Base-by-base conservation (phyloP, 2,329 filamentous ascomycete species). In the Paraconiothyrium brasiliense region DNA sequence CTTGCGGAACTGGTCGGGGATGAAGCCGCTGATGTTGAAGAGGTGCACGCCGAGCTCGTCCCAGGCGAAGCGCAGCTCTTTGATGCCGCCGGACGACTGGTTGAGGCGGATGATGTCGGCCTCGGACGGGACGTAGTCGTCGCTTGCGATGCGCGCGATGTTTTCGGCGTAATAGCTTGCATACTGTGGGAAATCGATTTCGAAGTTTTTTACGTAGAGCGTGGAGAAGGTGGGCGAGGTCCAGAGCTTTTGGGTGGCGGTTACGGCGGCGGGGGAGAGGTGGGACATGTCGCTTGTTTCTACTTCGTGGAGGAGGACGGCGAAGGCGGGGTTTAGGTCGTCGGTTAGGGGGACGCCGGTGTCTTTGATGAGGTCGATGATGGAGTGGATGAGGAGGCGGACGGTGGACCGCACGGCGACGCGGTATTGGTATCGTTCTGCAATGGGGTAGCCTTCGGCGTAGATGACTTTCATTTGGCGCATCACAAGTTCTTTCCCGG, bases 121-220 rank as follows among this genome's bases (percentile, higher is more conserved):
- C 52, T 77, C 74, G 20, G 62, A 67, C 16, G 76, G 76, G 11
- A 78, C 48, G 56, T 75, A 78, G 55, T 76, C 71, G 27, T 58
- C 30, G 6, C 52, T 55, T 1, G 73, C 69, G 43, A 78, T 75
- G 24, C 76, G 65, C 8, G 62, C 34, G 2, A 72, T 62, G 54
- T 75, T 71, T 43, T 74, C 69, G 1, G 66, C 75, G 54, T 72
- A 78, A 58, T 78, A 78, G 1, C 73, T 61, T 3, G 76, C 67
- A 41, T 76, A 76, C 51, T 75, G 76, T 1, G 76, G 76, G 50
- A 78, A 78, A 32, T 73, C 73, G 54, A 78, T 78, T 58, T 78
- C 76, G 24, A 77, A 76, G 54, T 78, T 78, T 32, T 70, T 67
- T 39, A 74, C 62, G 54, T 71, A 78, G 27, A 77, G 58, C 10